Evolutionary conservation across 2,329 filamentous ascomycete species (phyloP).

Genomic region (Colletotrichum tropicicola): DNA sequence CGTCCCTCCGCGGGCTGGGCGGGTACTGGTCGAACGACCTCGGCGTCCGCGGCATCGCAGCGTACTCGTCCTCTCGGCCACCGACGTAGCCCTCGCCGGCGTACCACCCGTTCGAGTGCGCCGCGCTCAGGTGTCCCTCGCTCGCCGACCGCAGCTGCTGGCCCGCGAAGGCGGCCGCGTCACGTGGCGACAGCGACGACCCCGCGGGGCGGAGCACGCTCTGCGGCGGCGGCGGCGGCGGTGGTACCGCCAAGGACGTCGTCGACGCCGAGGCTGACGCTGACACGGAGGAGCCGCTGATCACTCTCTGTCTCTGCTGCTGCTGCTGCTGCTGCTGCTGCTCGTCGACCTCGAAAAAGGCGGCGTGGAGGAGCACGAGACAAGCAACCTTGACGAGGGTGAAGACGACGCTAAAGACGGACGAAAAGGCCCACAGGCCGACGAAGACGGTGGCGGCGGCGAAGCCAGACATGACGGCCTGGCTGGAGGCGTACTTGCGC

Average conservation of each 20-base stretch:
- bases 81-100: slow-evolving; percentile 14
- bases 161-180: neutral
- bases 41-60: slow-evolving; percentile 12
- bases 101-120: slow-evolving; percentile 8
- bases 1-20: slow-evolving; percentile 5
- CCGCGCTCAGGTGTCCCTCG: slow-evolving; percentile 9
- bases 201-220: slow-evolving; percentile 13
- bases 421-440: slow-evolving; percentile 26
- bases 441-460: slow-evolving; percentile 15
- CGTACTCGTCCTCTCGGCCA: slow-evolving; percentile 5
- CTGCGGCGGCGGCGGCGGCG: slow-evolving; percentile 1
- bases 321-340: neutral
- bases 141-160: slow-evolving; percentile 21
- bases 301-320: neutral
- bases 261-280: neutral
- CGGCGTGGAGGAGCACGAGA: slow-evolving; percentile 23
- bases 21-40: slow-evolving; percentile 14
- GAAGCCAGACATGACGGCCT: slow-evolving; percentile 23
- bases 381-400: slow-evolving; percentile 22
- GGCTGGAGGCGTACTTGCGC: slow-evolving; percentile 20
- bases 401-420: slow-evolving; percentile 19
- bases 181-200: neutral
- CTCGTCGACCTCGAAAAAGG: slow-evolving; percentile 13
- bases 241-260: neutral
- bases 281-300: neutral